These are phyloP conservation scores for Sclerotinia sclerotiorum DNA, from an alignment of 2,329 filamentous ascomycete genomes.

Conservation along the genomic window DNA sequence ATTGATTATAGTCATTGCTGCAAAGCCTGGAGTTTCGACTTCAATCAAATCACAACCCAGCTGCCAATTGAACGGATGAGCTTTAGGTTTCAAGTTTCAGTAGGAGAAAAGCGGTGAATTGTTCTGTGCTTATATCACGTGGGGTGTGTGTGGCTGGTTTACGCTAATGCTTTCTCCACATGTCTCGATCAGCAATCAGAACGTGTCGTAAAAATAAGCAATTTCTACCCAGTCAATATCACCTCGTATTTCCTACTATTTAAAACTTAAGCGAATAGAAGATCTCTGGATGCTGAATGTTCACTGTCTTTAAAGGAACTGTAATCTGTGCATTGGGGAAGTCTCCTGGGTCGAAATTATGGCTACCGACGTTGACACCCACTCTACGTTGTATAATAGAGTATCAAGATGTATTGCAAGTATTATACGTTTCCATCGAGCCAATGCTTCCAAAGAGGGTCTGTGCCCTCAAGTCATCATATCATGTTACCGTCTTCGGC, in stretches of 20 bases:
- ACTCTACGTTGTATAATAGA: conserved; percentile 14
- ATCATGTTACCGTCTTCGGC: conserved; percentile 16
- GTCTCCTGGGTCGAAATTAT: neutral
- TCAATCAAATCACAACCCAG: too few species aligned
- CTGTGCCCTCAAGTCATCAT: conserved; percentile 23
- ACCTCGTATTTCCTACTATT: neutral
- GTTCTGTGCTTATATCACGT: neutral
- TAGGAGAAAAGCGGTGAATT: too few species aligned
- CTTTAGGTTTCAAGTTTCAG: too few species aligned
- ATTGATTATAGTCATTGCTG: too few species aligned
- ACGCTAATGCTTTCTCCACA: neutral
- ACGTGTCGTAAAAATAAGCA: neutral
- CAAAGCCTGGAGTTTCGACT: too few species aligned
- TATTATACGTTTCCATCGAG: conserved; percentile 18
- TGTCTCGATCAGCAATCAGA: neutral
- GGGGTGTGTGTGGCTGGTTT: neutral
- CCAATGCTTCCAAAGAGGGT: conserved; percentile 21
- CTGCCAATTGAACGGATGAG: too few species aligned
- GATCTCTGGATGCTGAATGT: neutral
- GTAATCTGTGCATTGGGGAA: neutral
- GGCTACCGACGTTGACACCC: neutral
- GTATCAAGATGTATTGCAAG: conserved; percentile 20
- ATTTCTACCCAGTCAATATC: neutral
- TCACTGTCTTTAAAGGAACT: neutral
- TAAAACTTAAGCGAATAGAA: neutral